Evolutionary conservation across 495 filamentous ascomycete species (phyloP).

Genomic region (Rhypophila decipiens): DNA sequence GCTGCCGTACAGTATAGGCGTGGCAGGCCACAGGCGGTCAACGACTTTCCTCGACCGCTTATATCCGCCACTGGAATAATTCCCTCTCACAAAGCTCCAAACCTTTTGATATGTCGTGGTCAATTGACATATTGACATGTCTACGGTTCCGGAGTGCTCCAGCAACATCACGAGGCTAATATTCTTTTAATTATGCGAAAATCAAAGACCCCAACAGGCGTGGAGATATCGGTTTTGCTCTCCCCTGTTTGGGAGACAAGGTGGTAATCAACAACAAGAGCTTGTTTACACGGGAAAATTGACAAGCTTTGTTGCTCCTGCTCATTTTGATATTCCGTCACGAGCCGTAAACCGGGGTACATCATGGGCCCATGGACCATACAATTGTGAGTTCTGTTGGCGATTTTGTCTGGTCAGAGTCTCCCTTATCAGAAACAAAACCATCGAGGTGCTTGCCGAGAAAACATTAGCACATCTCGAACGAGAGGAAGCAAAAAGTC

Average conservation of each 20-base stretch:
- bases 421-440: slow-evolving; percentile 2
- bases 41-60: slow-evolving; percentile 3
- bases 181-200: no score
- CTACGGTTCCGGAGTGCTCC: no score
- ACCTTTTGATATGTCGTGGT: background rate
- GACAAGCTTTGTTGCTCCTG: slow-evolving; percentile 21
- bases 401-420: background rate
- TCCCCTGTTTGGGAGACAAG: slow-evolving; percentile 1
- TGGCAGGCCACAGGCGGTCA: background rate
- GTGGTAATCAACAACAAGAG: background rate
- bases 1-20: background rate
- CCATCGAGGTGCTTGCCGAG: background rate
- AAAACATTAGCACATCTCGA: background rate
- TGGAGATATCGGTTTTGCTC: no score
- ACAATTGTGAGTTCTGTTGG: no score
- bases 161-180: no score
- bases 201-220: no score
- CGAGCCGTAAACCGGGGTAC: slow-evolving; percentile 12
- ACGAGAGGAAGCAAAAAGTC: background rate
- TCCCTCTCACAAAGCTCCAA: slow-evolving; percentile 5
- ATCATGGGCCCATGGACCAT: slow-evolving; percentile 14
- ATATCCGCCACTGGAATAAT: background rate
- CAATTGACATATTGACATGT: slow-evolving; percentile 7
- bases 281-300: slow-evolving; percentile 6
- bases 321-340: slow-evolving; percentile 16